Conservation (phyloP, 306 rosid species). For the Acacia acuminata region DNA sequence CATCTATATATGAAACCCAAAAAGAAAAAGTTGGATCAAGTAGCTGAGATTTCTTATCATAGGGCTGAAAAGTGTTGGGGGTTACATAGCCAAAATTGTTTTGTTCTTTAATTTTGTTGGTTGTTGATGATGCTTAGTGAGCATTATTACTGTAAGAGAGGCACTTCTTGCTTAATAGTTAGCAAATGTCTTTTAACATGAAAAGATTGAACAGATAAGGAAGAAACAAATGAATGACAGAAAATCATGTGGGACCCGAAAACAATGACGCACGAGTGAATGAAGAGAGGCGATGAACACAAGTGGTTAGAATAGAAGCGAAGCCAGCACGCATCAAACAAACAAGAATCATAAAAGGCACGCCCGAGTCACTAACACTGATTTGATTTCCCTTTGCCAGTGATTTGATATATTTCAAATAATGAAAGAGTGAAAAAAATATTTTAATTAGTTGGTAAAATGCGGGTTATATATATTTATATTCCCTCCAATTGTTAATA, state of each 20-base stretch:
- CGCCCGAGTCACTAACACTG: neutral
- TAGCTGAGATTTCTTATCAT: neutral
- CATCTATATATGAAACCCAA: no score
- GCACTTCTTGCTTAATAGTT: neutral
- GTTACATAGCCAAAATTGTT: neutral
- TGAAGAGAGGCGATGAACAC: conserved; percentile 3
- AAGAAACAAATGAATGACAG: conserved; percentile 2
- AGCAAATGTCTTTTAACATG: neutral
- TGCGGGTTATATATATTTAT: no score
- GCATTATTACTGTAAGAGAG: neutral
- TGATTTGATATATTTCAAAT: no score
- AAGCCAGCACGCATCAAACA: conserved; percentile 37
- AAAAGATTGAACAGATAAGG: conserved; percentile 25
- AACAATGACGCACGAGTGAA: conserved; percentile 39
- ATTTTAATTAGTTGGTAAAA: no score
- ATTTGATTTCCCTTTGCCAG: neutral
- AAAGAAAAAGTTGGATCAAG: no score
- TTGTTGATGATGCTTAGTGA: neutral
- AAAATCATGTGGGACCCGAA: conserved; percentile 42
- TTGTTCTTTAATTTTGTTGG: neutral
- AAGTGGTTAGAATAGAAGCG: neutral
- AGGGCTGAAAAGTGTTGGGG: neutral
- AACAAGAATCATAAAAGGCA: neutral
- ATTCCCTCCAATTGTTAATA: no score
- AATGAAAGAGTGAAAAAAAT: no score